phyloP scores from a whole-genome alignment of 148 eudicot species.

The Selenicereus undatus region DNA sequence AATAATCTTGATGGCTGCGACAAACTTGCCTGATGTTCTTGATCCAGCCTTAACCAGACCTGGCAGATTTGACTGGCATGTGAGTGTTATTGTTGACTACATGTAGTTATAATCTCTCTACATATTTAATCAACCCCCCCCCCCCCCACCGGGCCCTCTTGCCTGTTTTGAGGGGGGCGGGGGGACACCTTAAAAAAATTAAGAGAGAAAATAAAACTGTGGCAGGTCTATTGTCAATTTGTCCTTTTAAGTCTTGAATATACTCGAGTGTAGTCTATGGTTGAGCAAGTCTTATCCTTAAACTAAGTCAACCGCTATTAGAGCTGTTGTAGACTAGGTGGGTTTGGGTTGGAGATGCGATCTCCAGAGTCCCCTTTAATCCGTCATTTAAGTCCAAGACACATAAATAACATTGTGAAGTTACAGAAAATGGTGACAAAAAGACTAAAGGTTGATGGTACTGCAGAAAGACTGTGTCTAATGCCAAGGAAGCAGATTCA shows the following conservation, averaged over 20 bases:
- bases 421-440: too few species aligned
- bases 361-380: not conserved
- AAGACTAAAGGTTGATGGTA: too few species aligned
- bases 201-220: not conserved
- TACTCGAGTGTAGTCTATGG: not conserved
- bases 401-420: too few species aligned
- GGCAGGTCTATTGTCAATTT: too few species aligned
- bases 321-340: not conserved
- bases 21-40: constrained; percentile 96
- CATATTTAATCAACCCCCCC: not conserved
- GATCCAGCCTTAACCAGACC: constrained; percentile 98
- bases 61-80: constrained; percentile 99
- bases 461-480: too few species aligned
- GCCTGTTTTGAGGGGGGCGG: too few species aligned
- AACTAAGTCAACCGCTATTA: not conserved
- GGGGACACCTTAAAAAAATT: too few species aligned
- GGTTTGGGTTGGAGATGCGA: not conserved
- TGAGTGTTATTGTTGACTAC: constrained; percentile 36
- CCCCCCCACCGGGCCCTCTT: too few species aligned
- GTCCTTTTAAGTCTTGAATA: not conserved
- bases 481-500: too few species aligned
- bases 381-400: not conserved
- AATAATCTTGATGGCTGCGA: constrained; percentile 97
- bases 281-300: not conserved
- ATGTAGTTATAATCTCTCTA: not conserved